phyloP scores from a whole-genome alignment of 805 yeast genomes.

The Candida glaebosa region DNA sequence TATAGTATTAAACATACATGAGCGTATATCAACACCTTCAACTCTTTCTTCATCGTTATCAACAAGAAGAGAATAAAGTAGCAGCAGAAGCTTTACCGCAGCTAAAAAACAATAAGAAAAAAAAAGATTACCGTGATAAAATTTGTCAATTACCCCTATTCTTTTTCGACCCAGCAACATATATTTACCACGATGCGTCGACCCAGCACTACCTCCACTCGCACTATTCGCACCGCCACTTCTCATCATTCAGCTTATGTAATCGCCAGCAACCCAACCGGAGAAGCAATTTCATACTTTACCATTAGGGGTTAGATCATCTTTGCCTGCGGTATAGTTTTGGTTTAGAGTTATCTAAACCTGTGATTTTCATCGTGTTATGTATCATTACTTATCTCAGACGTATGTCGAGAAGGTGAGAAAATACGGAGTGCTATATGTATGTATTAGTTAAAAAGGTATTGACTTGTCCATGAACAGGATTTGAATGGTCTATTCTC shows the following conservation, averaged over 20 bases:
- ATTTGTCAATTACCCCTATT: neutral
- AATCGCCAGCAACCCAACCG: neutral
- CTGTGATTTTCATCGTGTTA: too few relatives aligned
- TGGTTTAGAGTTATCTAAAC: too few relatives aligned
- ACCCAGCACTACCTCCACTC: neutral
- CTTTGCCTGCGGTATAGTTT: too few relatives aligned
- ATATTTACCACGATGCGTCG: neutral
- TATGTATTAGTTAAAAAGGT: too few relatives aligned
- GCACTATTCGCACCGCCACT: neutral
- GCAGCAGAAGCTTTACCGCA: slow-evolving; percentile 1
- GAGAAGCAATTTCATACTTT: neutral
- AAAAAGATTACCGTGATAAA: neutral
- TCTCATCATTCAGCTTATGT: neutral
- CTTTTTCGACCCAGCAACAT: neutral
- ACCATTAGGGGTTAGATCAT: too few relatives aligned
- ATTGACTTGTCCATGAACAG: too few relatives aligned
- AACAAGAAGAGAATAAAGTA: neutral
- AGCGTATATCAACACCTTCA: slow-evolving; percentile 56
- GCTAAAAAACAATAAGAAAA: neutral
- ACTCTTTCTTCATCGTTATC: slow-evolving; percentile 56
- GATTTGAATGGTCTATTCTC: too few relatives aligned
- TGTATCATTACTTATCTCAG: too few relatives aligned
- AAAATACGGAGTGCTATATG: too few relatives aligned
- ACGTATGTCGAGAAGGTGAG: too few relatives aligned
- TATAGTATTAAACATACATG: slow-evolving; percentile 54